Percentiles rank a stretch among this genome's conserved stretches.
These are phyloP conservation scores for Phaeotremella fagi DNA, from an alignment of 768 basidiomycete genomes.

Conservation along the genomic window DNA sequence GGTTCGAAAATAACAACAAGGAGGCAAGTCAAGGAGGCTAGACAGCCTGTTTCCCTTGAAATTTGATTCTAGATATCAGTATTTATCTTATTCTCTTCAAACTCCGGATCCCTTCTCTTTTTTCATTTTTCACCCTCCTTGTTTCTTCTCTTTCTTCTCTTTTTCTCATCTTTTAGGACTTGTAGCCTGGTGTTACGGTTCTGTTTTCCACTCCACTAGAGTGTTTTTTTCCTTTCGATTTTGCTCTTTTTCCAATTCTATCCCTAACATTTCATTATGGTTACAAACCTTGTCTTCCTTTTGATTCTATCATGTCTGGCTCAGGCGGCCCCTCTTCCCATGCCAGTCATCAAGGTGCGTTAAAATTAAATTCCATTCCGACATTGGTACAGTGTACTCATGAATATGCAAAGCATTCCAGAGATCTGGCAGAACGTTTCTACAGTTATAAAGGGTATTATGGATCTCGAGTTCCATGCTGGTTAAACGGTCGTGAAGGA, in stretches of 20 bases:
- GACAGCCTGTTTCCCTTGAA: too few species aligned
- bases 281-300: conserved; percentile 27
- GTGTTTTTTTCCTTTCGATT: conserved; percentile 1
- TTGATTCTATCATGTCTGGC: conserved; percentile 20
- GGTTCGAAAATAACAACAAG: too few species aligned
- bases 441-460: conserved; percentile 5
- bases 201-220: conserved; percentile 5
- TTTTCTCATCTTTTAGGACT: not conserved
- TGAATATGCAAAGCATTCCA: not conserved
- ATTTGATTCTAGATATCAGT: too few species aligned
- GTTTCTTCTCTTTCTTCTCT: conserved; percentile 12
- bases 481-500: conserved; percentile 21
- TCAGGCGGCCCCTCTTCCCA: conserved; percentile 18
- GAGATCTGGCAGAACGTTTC: conserved; percentile 13
- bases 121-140: not conserved
- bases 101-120: conserved; percentile 9
- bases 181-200: conserved; percentile 14
- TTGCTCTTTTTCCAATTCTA: conserved; percentile 16
- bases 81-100: too few species aligned
- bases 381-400: not conserved
- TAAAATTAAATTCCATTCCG: too few species aligned
- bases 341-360: conserved; percentile 21
- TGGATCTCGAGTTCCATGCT: conserved; percentile 21
- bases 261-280: conserved; percentile 12
- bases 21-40: too few species aligned